Percentiles rank a stretch among this genome's conserved stretches.
Conservation (phyloP, 2,329 filamentous ascomycete genomes). For the Sclerotinia trifoliorum region DNA sequence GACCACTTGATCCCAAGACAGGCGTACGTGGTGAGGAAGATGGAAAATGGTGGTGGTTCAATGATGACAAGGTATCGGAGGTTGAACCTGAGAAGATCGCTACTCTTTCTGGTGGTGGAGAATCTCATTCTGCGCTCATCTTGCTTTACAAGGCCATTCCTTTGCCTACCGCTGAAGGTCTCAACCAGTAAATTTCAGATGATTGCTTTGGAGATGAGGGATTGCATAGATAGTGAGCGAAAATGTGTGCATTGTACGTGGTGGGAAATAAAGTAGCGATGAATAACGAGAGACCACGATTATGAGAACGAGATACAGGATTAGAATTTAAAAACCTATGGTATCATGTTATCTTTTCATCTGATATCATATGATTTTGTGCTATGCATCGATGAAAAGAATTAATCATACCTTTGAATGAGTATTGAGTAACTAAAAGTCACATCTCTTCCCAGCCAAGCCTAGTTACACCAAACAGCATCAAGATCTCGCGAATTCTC, state of each 20-base stretch:
- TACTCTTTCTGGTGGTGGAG: constrained; percentile 82
- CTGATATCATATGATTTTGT: not conserved
- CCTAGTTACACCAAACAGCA: not conserved
- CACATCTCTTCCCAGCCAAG: not conserved
- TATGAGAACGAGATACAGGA: not conserved
- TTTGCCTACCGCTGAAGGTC: constrained; percentile 57
- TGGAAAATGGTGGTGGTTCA: constrained; percentile 99
- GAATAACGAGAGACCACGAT: not conserved
- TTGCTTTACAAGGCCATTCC: constrained; percentile 74
- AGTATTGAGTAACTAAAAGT: not conserved
- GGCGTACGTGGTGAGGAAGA: constrained; percentile 79
- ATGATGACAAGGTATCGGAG: constrained; percentile 95
- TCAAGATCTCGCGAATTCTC: not conserved
- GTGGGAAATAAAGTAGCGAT: not conserved
- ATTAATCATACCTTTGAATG: not conserved
- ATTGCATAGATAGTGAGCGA: not conserved
- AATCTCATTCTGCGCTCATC: constrained; percentile 80
- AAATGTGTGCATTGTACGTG: not conserved
- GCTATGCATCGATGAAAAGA: not conserved
- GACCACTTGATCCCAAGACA: constrained; percentile 67
- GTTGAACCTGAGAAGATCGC: constrained; percentile 90
- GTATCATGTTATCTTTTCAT: not conserved
- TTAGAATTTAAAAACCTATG: not conserved
- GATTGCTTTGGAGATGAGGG: not conserved
- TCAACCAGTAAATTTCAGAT: constrained; percentile 24